phyloP scores from a whole-genome alignment of 495 filamentous ascomycete genomes.

The Daldinia caldariorum region DNA sequence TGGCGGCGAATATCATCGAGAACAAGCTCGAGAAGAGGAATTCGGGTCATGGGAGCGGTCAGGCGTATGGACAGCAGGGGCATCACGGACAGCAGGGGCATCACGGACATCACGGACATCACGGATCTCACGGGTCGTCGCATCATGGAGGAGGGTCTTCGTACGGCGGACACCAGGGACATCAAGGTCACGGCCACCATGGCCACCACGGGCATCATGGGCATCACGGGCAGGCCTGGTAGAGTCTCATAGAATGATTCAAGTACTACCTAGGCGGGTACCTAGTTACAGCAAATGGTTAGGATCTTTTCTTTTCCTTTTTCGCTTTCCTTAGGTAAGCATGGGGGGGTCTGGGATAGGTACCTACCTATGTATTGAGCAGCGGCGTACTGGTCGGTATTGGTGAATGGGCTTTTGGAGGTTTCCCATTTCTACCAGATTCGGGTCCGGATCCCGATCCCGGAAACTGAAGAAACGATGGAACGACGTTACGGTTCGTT shows the following conservation, averaged over 20 bases:
- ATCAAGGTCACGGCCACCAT: slow-evolving; percentile 28
- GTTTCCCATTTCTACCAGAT: not conserved
- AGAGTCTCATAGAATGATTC: not conserved
- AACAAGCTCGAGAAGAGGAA: slow-evolving; percentile 56
- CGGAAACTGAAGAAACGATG: not conserved
- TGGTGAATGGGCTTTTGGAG: not conserved
- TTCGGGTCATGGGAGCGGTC: slow-evolving; percentile 10
- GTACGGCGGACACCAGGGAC: slow-evolving; percentile 26
- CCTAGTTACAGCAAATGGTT: too few relatives aligned
- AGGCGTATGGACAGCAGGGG: slow-evolving; percentile 12
- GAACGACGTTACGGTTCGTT: not conserved
- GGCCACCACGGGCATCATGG: slow-evolving; percentile 25
- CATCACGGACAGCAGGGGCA: slow-evolving; percentile 19
- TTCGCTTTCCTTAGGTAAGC: not conserved
- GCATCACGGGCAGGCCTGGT: slow-evolving; percentile 30
- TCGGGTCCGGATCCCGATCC: not conserved
- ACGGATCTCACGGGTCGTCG: not conserved
- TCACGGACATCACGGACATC: slow-evolving; percentile 1
- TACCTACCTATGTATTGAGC: not conserved
- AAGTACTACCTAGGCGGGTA: too few relatives aligned
- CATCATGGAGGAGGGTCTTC: too few relatives aligned
- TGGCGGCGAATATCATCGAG: slow-evolving; percentile 65
- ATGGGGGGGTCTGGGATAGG: not conserved
- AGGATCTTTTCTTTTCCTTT: too few relatives aligned
- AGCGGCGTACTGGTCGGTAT: not conserved